phyloP scores from a whole-genome alignment of 2,329 filamentous ascomycete species.

The Pyrenochaeta sp. region DNA sequence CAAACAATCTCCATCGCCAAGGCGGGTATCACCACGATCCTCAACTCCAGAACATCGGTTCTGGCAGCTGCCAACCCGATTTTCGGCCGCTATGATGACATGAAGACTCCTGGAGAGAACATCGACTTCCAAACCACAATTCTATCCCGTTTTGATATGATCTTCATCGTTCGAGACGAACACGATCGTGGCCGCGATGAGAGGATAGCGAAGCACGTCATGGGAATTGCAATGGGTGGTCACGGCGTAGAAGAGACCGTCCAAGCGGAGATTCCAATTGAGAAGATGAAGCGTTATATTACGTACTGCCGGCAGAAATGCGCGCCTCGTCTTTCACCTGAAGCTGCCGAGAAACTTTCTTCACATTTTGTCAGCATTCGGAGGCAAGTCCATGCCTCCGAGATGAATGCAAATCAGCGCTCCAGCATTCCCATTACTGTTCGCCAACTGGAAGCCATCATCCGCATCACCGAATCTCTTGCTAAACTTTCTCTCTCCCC shows the following conservation, averaged over 20 bases:
- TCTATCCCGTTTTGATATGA: constrained; percentile 98
- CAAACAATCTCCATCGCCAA: constrained; percentile 99
- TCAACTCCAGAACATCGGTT: constrained; percentile 94
- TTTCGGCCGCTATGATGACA: constrained; percentile 96
- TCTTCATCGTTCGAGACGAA: constrained; percentile 97
- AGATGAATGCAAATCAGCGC: constrained; percentile 86
- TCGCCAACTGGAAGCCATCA: constrained; percentile 94
- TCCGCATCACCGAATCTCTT: constrained; percentile 94
- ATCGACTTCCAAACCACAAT: constrained; percentile 99
- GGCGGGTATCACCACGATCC: constrained; percentile 96
- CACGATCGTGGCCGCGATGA: constrained; percentile 91
- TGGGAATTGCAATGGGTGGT: constrained; percentile 95
- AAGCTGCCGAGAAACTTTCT: constrained; percentile 93
- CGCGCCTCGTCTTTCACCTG: constrained; percentile 85
- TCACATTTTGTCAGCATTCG: constrained; percentile 98
- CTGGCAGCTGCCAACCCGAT: constrained; percentile 96
- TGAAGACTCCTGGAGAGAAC: constrained; percentile 97
- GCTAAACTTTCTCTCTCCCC: constrained; percentile 89
- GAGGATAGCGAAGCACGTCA: constrained; percentile 94
- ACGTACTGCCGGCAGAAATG: constrained; percentile 96
- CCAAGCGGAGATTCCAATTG: constrained; percentile 88
- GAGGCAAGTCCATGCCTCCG: constrained; percentile 88
- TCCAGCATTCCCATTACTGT: constrained; percentile 97
- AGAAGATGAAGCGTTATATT: constrained; percentile 97
- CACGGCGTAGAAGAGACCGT: constrained; percentile 80